A percentile compares a stretch with the other conserved stretches of the same genome.
phyloP scores from a whole-genome alignment of 1,284 basidiomycete genomes.

The Irpex sp. region DNA sequence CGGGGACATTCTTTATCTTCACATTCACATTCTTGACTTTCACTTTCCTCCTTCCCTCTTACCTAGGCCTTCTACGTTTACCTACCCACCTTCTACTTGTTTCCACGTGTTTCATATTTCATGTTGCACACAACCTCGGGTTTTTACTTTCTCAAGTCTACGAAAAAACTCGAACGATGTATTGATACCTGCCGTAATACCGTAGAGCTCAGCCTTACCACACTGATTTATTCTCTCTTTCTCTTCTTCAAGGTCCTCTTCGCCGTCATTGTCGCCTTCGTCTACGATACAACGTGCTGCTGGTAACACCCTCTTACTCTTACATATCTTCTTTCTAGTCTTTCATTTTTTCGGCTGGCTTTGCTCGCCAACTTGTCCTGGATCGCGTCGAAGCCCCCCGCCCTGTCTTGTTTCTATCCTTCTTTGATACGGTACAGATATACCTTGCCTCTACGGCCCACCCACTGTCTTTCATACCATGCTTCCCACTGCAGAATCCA shows the following conservation, averaged over 20 bases:
- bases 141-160: background rate
- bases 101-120: background rate
- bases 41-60: background rate
- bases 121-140: background rate
- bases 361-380: background rate
- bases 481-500: background rate
- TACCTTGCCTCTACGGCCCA: background rate
- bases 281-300: background rate
- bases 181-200: conserved; percentile 1
- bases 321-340: background rate
- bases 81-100: background rate
- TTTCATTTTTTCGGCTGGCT: background rate
- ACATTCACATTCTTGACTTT: background rate
- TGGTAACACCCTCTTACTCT: background rate
- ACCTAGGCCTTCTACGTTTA: too few relatives aligned
- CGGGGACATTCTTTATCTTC: background rate
- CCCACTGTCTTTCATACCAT: conserved; percentile 1
- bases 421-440: background rate
- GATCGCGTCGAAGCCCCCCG: too few relatives aligned
- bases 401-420: too few relatives aligned
- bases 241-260: too few relatives aligned
- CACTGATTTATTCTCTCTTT: background rate
- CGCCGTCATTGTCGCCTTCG: background rate
- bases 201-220: background rate
- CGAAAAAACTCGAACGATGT: background rate